Evolutionary conservation across 1,284 basidiomycete species (phyloP).

Genomic region (Fomitopsis schrenkii): DNA sequence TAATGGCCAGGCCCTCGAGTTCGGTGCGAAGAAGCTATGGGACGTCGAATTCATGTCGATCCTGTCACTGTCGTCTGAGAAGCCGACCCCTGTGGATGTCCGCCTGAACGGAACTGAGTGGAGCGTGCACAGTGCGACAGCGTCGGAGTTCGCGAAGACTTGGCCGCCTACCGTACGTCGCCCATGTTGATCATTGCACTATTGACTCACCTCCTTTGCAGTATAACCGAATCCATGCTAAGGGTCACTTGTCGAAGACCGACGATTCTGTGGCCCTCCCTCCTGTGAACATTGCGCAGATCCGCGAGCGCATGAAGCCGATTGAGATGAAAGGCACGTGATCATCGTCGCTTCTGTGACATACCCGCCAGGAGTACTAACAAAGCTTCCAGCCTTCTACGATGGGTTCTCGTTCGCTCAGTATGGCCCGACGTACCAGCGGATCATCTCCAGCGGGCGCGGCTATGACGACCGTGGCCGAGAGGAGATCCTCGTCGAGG

Average conservation of each 20-base stretch:
- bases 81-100: conserved; percentile 25
- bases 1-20: conserved; percentile 14
- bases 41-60: conserved; percentile 22
- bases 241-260: conserved; percentile 1
- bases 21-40: conserved; percentile 21
- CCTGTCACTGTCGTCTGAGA: conserved; percentile 24
- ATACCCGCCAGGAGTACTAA: not conserved
- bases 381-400: conserved; percentile 7
- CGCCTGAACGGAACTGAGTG: conserved; percentile 24
- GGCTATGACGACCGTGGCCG: conserved; percentile 5
- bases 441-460: conserved; percentile 2
- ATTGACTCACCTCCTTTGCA: not conserved
- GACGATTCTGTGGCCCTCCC: not conserved
- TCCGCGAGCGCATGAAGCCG: conserved; percentile 3
- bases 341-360: not conserved
- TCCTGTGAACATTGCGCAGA: not conserved
- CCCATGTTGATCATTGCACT: not conserved
- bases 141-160: conserved; percentile 2
- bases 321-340: conserved; percentile 7
- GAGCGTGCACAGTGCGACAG: conserved; percentile 18
- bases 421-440: conserved; percentile 10
- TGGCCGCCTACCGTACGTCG: conserved; percentile 5
- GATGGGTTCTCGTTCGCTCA: conserved; percentile 10
- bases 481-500: conserved; percentile 9
- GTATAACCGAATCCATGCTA: conserved; percentile 8